Evolutionary conservation across 176 grass and related monocot species (phyloP).

Genomic region (Eleusine indica): DNA sequence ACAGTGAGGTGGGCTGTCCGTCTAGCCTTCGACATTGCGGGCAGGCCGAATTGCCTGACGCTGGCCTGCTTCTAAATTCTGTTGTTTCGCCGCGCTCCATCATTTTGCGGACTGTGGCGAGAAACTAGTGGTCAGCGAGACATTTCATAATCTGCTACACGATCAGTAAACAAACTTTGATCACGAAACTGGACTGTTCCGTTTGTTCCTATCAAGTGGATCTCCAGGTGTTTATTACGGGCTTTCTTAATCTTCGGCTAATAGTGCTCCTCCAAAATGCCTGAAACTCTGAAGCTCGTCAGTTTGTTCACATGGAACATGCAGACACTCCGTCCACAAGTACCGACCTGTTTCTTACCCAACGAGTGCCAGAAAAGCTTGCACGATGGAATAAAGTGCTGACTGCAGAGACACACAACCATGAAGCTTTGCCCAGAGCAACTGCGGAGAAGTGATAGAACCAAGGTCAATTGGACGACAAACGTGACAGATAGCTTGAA

Average conservation of each 20-base stretch:
- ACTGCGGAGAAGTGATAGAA: not conserved
- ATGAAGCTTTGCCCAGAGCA: not conserved
- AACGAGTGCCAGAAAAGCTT: not conserved
- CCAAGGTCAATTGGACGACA: not conserved
- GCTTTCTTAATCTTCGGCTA: not conserved
- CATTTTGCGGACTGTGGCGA: not conserved
- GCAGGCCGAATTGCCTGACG: not conserved
- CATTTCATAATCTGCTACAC: not conserved
- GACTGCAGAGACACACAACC: not conserved
- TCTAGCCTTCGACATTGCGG: not conserved
- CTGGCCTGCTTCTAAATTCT: not conserved
- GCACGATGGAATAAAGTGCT: not conserved
- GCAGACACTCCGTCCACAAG: not conserved
- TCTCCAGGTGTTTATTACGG: not conserved
- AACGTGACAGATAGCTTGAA: conserved; percentile 13
- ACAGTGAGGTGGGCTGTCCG: not conserved
- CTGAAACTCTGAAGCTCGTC: not conserved
- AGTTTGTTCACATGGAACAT: not conserved
- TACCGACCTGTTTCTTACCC: no score
- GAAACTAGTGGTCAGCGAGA: not conserved
- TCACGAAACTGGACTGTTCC: not conserved
- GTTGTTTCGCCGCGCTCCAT: not conserved
- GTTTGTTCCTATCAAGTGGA: no score
- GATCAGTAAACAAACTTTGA: not conserved
- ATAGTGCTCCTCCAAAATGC: not conserved